phyloP scores from a whole-genome alignment of 208 protist genomes.

The Tritrichomonas musculus region DNA sequence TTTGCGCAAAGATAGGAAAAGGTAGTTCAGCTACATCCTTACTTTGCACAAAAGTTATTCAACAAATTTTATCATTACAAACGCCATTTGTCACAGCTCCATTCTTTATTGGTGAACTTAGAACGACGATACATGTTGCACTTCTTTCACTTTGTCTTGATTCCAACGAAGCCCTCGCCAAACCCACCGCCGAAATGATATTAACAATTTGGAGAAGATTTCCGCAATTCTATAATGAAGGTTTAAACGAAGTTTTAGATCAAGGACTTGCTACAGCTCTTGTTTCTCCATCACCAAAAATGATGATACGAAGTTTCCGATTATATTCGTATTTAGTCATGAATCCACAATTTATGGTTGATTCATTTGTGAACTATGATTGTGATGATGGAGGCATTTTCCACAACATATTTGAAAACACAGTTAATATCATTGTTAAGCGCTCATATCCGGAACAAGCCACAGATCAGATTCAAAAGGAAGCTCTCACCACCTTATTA shows the following conservation, averaged over 20 bases:
- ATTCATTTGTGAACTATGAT: slow-evolving; percentile 13
- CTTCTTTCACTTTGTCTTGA: no score
- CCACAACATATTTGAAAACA: background rate
- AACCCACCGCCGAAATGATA: background rate
- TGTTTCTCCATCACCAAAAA: background rate
- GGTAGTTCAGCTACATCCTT: no score
- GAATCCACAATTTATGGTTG: background rate
- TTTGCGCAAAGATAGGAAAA: no score
- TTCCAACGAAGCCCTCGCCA: no score
- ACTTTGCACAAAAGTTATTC: no score
- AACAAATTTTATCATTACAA: no score
- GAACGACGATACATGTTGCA: no score
- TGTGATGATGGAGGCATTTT: slow-evolving; percentile 11
- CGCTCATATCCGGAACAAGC: background rate
- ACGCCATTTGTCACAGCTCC: no score
- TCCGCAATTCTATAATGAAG: background rate
- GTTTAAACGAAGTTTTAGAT: background rate
- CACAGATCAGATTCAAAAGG: background rate
- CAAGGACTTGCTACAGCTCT: background rate
- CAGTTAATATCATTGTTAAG: background rate
- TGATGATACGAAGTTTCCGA: background rate
- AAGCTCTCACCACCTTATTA: background rate
- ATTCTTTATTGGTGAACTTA: no score
- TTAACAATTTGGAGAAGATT: background rate
- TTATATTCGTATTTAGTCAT: background rate